Evolutionary conservation across 805 yeast genomes (phyloP).

Genomic region (Starmerella stigmatis): DNA sequence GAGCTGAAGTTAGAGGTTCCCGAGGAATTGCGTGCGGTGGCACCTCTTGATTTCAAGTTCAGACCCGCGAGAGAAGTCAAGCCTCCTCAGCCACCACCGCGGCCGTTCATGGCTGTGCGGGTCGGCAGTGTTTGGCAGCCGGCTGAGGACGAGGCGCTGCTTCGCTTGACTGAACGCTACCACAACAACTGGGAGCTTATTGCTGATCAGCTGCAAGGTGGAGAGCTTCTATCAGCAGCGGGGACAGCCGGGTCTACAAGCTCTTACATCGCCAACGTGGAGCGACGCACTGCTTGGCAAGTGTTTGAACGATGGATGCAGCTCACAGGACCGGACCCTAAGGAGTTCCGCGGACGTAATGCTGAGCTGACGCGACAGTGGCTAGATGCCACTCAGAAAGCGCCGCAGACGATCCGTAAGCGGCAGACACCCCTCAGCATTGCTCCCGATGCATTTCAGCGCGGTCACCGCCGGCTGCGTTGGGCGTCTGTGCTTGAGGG

Average conservation of each 20-base stretch:
- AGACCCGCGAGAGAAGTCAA: constrained; percentile 36
- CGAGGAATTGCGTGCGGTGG: constrained; percentile 7
- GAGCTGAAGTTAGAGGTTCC: neutral
- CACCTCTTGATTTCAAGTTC: constrained; percentile 15
- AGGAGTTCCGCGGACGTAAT: constrained; percentile 78
- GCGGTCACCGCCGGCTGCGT: constrained; percentile 82
- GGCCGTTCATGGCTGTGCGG: constrained; percentile 67
- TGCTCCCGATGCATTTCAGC: constrained; percentile 81
- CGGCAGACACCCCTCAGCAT: constrained; percentile 88
- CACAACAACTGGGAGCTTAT: constrained; percentile 90
- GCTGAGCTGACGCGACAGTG: constrained; percentile 79
- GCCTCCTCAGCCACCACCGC: constrained; percentile 87
- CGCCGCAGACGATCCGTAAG: constrained; percentile 78
- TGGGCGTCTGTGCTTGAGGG: constrained; percentile 99
- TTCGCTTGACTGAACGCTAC: constrained; percentile 73
- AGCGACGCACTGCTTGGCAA: constrained; percentile 97
- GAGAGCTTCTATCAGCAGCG: neutral
- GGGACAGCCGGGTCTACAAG: constrained; percentile 20
- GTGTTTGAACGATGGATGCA: constrained; percentile 95
- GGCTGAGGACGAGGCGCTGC: constrained; percentile 73
- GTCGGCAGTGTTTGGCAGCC: constrained; percentile 96
- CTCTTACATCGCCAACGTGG: constrained; percentile 75
- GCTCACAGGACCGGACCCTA: constrained; percentile 72
- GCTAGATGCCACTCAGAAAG: constrained; percentile 83
- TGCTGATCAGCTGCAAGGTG: constrained; percentile 47